These are phyloP conservation scores for Leersia perrieri DNA, from an alignment of 176 grass and related monocot genomes.

Conservation along the genomic window DNA sequence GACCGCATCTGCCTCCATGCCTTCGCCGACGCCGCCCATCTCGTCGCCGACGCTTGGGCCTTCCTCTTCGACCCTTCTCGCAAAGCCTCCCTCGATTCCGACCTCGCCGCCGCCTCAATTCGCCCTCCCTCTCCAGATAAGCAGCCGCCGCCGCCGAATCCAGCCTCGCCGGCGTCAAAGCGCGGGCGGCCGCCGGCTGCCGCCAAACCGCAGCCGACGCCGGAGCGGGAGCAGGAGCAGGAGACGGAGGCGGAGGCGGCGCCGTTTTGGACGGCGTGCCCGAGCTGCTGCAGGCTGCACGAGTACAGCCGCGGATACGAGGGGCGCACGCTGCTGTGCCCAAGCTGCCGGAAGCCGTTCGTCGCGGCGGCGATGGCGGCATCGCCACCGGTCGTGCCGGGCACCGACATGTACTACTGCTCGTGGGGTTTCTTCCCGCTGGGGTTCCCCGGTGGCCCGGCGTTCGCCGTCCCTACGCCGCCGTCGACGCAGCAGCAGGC, in stretches of 20 bases:
- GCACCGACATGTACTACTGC: conserved; percentile 68
- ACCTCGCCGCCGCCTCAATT: conserved; percentile 35
- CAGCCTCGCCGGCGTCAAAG: background rate
- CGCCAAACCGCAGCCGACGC: conserved; percentile 6
- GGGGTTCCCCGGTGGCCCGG: conserved; percentile 56
- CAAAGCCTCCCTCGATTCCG: conserved; percentile 49
- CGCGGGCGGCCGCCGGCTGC: conserved; percentile 2
- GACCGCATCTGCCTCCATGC: conserved; percentile 13
- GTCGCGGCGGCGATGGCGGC: conserved; percentile 35
- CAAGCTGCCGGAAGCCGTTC: conserved; percentile 51
- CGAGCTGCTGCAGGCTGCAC: conserved; percentile 54
- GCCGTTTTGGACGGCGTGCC: conserved; percentile 60
- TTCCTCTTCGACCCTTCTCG: conserved; percentile 47
- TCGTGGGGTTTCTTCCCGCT: conserved; percentile 69
- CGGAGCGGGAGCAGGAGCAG: background rate
- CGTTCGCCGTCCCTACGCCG: conserved; percentile 20
- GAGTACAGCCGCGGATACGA: conserved; percentile 51
- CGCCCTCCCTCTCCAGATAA: background rate
- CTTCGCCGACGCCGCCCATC: conserved; percentile 36
- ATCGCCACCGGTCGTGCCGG: conserved; percentile 52
- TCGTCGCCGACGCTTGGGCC: conserved; percentile 46
- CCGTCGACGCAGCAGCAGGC: background rate
- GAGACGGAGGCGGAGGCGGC: background rate
- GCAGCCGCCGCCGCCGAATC: background rate
- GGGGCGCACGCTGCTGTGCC: conserved; percentile 47